phyloP scores from a whole-genome alignment of 2,329 filamentous ascomycete genomes.

The Chaetomium sp. region DNA sequence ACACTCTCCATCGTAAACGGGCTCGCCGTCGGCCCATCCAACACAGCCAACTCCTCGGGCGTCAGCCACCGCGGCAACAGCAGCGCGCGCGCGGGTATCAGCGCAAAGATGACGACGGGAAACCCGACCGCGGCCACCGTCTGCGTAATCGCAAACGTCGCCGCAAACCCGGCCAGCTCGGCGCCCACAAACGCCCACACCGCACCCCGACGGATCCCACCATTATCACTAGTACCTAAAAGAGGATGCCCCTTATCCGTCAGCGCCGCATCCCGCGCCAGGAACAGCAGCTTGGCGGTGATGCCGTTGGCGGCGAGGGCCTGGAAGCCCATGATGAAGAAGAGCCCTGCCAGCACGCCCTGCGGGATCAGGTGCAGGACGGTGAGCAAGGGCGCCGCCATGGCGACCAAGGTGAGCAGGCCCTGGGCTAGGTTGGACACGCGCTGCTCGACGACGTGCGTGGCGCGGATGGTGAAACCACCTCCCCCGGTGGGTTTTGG shows the following conservation, averaged over 20 bases:
- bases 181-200: constrained; percentile 72
- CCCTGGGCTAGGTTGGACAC: constrained; percentile 78
- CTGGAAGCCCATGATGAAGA: constrained; percentile 84
- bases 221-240: constrained; percentile 40
- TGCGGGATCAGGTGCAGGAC: constrained; percentile 79
- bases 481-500: constrained; percentile 53
- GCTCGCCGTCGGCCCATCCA: constrained; percentile 76
- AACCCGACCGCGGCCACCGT: constrained; percentile 83
- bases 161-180: constrained; percentile 71
- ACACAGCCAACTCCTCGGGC: constrained; percentile 58
- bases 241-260: constrained; percentile 63
- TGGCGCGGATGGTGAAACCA: constrained; percentile 51
- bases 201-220: constrained; percentile 57
- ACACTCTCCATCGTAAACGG: constrained; percentile 76
- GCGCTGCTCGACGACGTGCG: constrained; percentile 75
- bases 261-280: constrained; percentile 65
- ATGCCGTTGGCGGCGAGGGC: constrained; percentile 77
- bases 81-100: constrained; percentile 67
- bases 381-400: constrained; percentile 72
- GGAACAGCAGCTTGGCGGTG: constrained; percentile 71
- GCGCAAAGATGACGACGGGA: constrained; percentile 69
- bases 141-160: constrained; percentile 79
- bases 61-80: constrained; percentile 65
- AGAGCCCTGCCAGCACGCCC: constrained; percentile 76
- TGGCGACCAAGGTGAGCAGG: constrained; percentile 75